These are phyloP conservation scores for Pisolithus microcarpus DNA, from an alignment of 768 basidiomycete species.

Conservation along the genomic window DNA sequence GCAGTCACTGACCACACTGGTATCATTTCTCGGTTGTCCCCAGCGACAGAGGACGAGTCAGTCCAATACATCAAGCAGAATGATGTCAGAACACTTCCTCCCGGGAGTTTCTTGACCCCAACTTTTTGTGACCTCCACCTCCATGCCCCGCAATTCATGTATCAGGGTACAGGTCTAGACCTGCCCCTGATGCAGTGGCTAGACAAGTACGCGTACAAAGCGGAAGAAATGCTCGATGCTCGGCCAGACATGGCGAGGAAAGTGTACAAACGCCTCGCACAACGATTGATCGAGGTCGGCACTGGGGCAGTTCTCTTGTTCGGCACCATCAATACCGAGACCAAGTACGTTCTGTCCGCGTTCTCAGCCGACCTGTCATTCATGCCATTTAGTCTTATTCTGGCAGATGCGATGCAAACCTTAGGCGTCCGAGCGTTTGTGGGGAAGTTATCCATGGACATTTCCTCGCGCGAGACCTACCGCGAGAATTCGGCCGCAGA, in stretches of 20 bases:
- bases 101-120: conserved; percentile 65
- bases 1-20: conserved; percentile 35
- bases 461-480: conserved; percentile 64
- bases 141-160: conserved; percentile 85
- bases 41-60: conserved; percentile 31
- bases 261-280: conserved; percentile 64
- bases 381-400: conserved; percentile 49
- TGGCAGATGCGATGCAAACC: conserved; percentile 66
- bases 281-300: conserved; percentile 62
- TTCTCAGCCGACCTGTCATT: background rate
- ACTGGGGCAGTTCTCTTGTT: conserved; percentile 75
- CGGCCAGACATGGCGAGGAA: conserved; percentile 50
- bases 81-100: conserved; percentile 30
- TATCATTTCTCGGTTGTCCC: conserved; percentile 44
- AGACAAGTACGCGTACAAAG: conserved; percentile 71
- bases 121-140: conserved; percentile 80
- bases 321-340: conserved; percentile 75
- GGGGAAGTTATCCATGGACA: conserved; percentile 92
- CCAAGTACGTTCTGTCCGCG: conserved; percentile 53
- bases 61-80: conserved; percentile 22
- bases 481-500: conserved; percentile 48
- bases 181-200: conserved; percentile 83
- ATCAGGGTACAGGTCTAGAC: conserved; percentile 81
- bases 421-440: conserved; percentile 74
- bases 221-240: conserved; percentile 68